Percentiles rank a stretch among this genome's conserved stretches.
These are phyloP conservation scores for Guadua angustifolia DNA, from an alignment of 176 grass and related monocot species.

Conservation along the genomic window DNA sequence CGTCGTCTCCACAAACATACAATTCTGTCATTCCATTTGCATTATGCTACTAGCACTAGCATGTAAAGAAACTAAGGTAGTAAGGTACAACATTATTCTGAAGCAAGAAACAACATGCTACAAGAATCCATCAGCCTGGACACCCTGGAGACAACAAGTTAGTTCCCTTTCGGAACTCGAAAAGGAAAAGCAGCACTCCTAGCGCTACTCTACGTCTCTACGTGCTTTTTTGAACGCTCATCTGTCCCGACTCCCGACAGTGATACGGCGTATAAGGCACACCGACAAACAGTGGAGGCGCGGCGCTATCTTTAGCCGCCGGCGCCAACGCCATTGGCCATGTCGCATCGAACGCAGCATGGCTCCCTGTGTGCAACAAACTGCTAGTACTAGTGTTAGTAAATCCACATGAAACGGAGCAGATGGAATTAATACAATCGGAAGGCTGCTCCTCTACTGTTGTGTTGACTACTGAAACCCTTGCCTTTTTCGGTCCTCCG, in stretches of 20 bases:
- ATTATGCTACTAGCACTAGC: neutral
- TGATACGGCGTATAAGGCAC: neutral
- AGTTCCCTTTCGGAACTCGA: constrained; percentile 5
- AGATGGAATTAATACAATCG: neutral
- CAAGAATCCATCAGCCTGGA: constrained; percentile 5
- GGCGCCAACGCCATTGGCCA: neutral
- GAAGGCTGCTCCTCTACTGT: neutral
- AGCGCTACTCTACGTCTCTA: neutral
- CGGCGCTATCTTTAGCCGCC: no score
- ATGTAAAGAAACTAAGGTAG: neutral
- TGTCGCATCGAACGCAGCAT: neutral
- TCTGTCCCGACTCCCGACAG: neutral
- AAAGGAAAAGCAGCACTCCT: neutral
- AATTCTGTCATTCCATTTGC: neutral
- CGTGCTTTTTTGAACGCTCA: neutral
- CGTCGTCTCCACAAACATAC: neutral
- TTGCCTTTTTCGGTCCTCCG: neutral
- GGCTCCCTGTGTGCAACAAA: neutral
- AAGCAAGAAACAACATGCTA: neutral
- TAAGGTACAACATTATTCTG: neutral
- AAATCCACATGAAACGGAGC: neutral
- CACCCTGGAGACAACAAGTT: constrained; percentile 3
- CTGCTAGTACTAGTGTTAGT: neutral
- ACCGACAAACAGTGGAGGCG: neutral
- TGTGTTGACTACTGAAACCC: constrained; percentile 14